Conservation (phyloP, 148 eudicot species). For the Dysphania ambrosioides region DNA sequence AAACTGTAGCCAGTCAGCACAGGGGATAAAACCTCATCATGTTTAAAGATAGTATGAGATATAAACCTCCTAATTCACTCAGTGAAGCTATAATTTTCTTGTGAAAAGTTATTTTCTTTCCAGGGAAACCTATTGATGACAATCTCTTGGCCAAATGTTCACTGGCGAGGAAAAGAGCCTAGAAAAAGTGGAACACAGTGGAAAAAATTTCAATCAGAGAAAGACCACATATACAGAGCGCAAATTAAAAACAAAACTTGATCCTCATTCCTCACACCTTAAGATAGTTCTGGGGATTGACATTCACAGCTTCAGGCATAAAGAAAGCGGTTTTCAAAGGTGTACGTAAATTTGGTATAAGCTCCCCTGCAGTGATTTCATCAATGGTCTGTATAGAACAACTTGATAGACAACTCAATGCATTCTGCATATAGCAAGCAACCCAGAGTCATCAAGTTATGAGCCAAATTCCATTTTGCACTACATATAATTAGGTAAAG, state of each 20-base stretch:
- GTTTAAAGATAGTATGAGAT: constrained; percentile 2
- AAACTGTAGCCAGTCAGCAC: constrained; percentile 18
- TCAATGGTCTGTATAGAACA: constrained; percentile 69
- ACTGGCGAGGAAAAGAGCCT: constrained; percentile 80
- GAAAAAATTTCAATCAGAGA: neutral
- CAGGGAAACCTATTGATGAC: constrained; percentile 34
- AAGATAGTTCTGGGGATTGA: constrained; percentile 74
- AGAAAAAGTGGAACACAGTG: constrained; percentile 10
- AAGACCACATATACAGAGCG: neutral
- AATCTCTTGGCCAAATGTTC: constrained; percentile 42
- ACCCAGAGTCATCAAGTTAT: neutral
- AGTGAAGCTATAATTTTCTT: constrained; percentile 50
- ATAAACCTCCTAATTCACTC: constrained; percentile 58
- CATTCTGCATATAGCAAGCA: constrained; percentile 57
- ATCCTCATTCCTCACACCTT: constrained; percentile 42
- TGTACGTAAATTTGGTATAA: constrained; percentile 60
- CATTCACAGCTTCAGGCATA: constrained; percentile 88
- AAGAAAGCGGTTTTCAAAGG: constrained; percentile 76
- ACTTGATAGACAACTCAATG: constrained; percentile 56
- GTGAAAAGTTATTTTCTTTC: constrained; percentile 48
- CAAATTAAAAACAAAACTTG: neutral
- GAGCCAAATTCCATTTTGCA: neutral
- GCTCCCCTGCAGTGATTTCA: constrained; percentile 50
- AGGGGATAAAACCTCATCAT: constrained; percentile 10
- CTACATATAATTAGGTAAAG: constrained; percentile 5